Evolutionary conservation across 2,329 filamentous ascomycete species (phyloP).

Genomic region (Xylariales sp.): DNA sequence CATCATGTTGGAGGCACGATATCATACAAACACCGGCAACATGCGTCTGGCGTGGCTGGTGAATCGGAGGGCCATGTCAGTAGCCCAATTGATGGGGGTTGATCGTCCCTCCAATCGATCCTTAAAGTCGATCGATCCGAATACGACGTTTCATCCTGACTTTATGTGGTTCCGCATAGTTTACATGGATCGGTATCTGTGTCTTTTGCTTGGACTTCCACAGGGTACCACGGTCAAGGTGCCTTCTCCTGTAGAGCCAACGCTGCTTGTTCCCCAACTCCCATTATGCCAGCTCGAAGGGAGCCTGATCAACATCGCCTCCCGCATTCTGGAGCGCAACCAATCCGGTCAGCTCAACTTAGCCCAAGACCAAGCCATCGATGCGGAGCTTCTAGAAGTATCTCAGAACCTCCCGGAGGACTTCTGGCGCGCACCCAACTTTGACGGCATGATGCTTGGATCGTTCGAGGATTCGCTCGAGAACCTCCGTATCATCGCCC

Average conservation of each 20-base stretch:
- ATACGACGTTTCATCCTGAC: conserved; percentile 20
- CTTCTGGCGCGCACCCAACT: not conserved
- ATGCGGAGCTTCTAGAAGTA: not conserved
- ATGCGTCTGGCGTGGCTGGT: conserved; percentile 39
- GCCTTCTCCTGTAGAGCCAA: conserved; percentile 10
- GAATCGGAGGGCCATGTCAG: conserved; percentile 31
- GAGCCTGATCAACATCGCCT: not conserved
- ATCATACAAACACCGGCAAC: conserved; percentile 38
- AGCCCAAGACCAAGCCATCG: not conserved
- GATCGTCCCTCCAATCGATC: not conserved
- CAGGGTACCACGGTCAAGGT: conserved; percentile 22
- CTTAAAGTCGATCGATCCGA: conserved; percentile 17
- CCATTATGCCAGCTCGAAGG: not conserved
- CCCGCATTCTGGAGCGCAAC: not conserved
- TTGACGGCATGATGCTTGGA: conserved; percentile 4
- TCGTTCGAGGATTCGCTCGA: conserved; percentile 12
- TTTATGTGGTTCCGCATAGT: conserved; percentile 39
- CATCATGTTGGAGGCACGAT: conserved; percentile 39
- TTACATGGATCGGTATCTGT: conserved; percentile 37
- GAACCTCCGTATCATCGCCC: conserved; percentile 28
- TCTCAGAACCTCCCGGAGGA: not conserved
- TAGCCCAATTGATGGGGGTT: conserved; percentile 8
- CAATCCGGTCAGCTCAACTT: not conserved
- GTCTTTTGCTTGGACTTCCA: conserved; percentile 37
- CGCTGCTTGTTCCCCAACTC: conserved; percentile 11